These are phyloP conservation scores for Murraya paniculata DNA, from an alignment of 345 rosid genomes.

Conservation along the genomic window DNA sequence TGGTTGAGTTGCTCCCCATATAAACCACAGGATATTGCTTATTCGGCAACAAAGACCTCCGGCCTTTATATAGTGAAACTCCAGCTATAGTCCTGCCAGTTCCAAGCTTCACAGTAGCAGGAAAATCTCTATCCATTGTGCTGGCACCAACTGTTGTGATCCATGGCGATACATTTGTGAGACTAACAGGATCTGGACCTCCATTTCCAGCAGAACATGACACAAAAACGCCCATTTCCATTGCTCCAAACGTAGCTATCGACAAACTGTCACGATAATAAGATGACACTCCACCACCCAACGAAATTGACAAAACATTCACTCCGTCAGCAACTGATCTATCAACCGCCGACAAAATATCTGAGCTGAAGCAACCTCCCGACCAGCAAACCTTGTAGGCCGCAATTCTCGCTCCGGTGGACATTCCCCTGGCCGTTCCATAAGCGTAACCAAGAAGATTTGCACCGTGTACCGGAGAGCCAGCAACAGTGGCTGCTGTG, in stretches of 20 bases:
- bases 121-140: conserved; percentile 76
- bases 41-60: conserved; percentile 21
- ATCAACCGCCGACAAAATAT: conserved; percentile 72
- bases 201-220: conserved; percentile 76
- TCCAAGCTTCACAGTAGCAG: conserved; percentile 57
- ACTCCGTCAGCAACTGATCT: conserved; percentile 78
- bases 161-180: conserved; percentile 83
- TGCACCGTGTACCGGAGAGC: conserved; percentile 56
- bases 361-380: conserved; percentile 72
- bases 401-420: conserved; percentile 72
- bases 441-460: conserved; percentile 65
- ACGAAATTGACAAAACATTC: conserved; percentile 60
- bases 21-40: conserved; percentile 62
- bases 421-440: conserved; percentile 81
- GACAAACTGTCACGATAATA: conserved; percentile 56
- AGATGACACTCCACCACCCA: conserved; percentile 76
- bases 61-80: conserved; percentile 64
- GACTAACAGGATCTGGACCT: conserved; percentile 63
- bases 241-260: conserved; percentile 77
- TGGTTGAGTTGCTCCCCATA: conserved; percentile 50
- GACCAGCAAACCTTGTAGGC: conserved; percentile 79
- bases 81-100: conserved; percentile 37
- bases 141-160: conserved; percentile 79
- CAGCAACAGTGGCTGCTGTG: conserved; percentile 78
- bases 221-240: conserved; percentile 81